Evolutionary conservation across 2,329 filamentous ascomycete species (phyloP).

Genomic region (Botrytis pseudocinerea): DNA sequence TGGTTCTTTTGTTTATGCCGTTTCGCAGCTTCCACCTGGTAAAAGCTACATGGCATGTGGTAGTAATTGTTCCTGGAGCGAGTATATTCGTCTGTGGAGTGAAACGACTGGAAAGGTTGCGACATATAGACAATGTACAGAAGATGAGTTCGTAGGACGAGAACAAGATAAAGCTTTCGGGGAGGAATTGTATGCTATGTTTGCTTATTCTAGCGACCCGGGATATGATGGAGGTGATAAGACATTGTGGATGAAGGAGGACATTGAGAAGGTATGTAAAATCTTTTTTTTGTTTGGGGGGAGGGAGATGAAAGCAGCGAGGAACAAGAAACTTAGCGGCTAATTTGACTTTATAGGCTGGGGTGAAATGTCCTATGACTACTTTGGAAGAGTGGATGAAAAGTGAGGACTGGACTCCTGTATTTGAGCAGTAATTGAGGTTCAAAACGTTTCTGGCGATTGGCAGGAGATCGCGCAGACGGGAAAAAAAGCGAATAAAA

Average conservation of each 20-base stretch:
- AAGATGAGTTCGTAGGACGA: constrained; percentile 39
- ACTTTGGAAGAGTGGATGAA: constrained; percentile 6
- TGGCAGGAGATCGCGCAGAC: background rate
- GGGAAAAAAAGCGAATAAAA: background rate
- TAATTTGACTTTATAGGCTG: background rate
- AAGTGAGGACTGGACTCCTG: constrained; percentile 2
- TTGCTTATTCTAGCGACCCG: constrained; percentile 34
- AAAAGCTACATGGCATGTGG: constrained; percentile 32
- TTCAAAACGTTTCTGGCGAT: background rate
- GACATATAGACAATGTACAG: constrained; percentile 27
- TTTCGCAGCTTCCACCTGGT: constrained; percentile 34
- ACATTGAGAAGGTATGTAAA: constrained; percentile 25
- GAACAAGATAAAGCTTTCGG: constrained; percentile 32
- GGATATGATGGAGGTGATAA: constrained; percentile 44
- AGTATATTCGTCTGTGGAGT: constrained; percentile 31
- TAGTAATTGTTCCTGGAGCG: constrained; percentile 27
- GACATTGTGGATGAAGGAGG: constrained; percentile 31
- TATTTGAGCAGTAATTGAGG: background rate
- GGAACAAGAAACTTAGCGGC: background rate
- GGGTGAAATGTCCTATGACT: constrained; percentile 20
- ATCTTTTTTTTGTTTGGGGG: background rate
- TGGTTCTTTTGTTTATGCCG: constrained; percentile 39
- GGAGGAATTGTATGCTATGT: constrained; percentile 42
- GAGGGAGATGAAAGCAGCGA: too few species aligned
- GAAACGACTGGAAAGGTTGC: constrained; percentile 25